These are phyloP conservation scores for Populus hybrid DNA, from an alignment of 441 rosid species.

Conservation along the genomic window DNA sequence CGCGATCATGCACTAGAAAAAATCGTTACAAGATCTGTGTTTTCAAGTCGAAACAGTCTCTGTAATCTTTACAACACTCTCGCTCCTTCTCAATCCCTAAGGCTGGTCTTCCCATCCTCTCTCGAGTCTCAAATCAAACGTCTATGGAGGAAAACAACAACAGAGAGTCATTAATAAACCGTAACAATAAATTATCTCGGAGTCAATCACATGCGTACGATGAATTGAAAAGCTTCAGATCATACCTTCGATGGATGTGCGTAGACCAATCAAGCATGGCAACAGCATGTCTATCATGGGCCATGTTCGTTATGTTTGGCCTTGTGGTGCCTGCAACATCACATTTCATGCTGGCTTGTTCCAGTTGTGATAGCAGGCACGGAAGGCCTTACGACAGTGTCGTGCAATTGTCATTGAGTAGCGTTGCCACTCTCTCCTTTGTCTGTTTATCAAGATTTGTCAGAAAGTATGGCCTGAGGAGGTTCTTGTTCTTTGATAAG, in stretches of 20 bases:
- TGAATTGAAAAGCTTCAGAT: slow-evolving; percentile 70
- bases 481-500: slow-evolving; percentile 87
- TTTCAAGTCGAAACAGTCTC: neutral
- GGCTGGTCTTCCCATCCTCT: neutral
- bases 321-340: slow-evolving; percentile 62
- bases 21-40: neutral
- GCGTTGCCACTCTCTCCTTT: slow-evolving; percentile 70
- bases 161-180: slow-evolving; percentile 27
- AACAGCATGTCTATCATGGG: slow-evolving; percentile 65
- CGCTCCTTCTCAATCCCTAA: neutral
- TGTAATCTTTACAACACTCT: neutral
- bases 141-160: slow-evolving; percentile 11
- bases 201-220: slow-evolving; percentile 59
- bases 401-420: slow-evolving; percentile 77
- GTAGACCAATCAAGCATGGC: slow-evolving; percentile 69
- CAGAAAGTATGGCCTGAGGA: slow-evolving; percentile 55
- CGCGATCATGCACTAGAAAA: neutral
- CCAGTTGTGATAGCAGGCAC: slow-evolving; percentile 66
- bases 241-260: slow-evolving; percentile 80
- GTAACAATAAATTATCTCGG: slow-evolving; percentile 37
- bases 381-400: slow-evolving; percentile 60
- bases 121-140: neutral
- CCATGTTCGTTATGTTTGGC: slow-evolving; percentile 55
- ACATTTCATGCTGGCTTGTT: slow-evolving; percentile 72
- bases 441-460: slow-evolving; percentile 62